These are phyloP conservation scores for Amphibolis antarctica DNA, from an alignment of 106 monocot species.

Conservation along the genomic window DNA sequence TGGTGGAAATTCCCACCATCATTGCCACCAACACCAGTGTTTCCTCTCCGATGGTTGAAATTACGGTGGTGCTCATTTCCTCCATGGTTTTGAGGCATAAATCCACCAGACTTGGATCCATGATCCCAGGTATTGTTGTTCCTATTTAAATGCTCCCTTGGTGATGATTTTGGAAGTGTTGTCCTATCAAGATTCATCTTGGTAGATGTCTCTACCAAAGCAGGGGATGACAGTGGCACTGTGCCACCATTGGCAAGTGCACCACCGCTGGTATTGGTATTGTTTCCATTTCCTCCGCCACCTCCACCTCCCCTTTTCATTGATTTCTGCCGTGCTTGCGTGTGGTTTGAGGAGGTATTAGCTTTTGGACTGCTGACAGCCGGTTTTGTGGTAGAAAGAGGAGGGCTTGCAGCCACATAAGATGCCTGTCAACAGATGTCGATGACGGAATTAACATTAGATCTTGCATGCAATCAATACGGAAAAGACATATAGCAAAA, in stretches of 20 bases:
- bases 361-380: conserved; percentile 21
- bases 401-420: conserved; percentile 9
- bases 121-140: conserved; percentile 21
- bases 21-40: conserved; percentile 13
- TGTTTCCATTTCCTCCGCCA: neutral
- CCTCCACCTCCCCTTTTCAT: conserved; percentile 17
- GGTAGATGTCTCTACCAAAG: neutral
- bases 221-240: conserved; percentile 3
- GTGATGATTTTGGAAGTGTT: conserved; percentile 10
- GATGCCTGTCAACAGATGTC: neutral
- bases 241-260: conserved; percentile 11
- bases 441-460: too few species aligned
- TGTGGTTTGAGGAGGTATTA: conserved; percentile 23
- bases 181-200: conserved; percentile 2
- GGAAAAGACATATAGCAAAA: too few species aligned
- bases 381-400: conserved; percentile 10
- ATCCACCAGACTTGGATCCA: conserved; percentile 21
- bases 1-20: conserved; percentile 17
- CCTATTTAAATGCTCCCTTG: conserved; percentile 11
- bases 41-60: conserved; percentile 15
- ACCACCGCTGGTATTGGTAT: conserved; percentile 1
- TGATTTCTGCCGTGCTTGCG: conserved; percentile 29
- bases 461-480: too few species aligned
- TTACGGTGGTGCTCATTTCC: conserved; percentile 31
- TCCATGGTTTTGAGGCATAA: conserved; percentile 19